phyloP scores from a whole-genome alignment of 2,329 filamentous ascomycete species.

The Sporothrix pallida region DNA sequence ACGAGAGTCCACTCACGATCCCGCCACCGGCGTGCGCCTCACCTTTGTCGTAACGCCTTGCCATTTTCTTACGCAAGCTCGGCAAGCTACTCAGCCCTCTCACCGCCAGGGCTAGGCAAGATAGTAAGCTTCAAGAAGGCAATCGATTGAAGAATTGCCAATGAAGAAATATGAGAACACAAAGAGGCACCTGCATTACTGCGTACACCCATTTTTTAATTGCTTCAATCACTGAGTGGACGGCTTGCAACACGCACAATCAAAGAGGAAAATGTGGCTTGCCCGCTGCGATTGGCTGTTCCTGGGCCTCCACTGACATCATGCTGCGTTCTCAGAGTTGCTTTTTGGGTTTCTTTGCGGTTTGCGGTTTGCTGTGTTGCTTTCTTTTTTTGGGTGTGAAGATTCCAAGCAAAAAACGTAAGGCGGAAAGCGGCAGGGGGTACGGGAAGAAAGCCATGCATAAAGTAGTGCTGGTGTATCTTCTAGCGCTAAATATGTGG shows the following conservation, averaged over 20 bases:
- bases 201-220: not conserved
- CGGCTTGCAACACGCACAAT: not conserved
- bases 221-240: not conserved
- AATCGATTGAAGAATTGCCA: no score
- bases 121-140: not conserved
- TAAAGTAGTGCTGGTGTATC: constrained; percentile 4
- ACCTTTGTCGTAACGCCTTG: not conserved
- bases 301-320: constrained; percentile 28
- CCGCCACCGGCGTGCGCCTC: not conserved
- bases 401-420: constrained; percentile 5
- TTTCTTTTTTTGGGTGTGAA: not conserved
- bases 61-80: no score
- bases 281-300: constrained; percentile 25
- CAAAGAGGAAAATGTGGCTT: not conserved
- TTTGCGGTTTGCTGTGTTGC: no score
- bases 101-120: not conserved
- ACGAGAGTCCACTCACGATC: constrained; percentile 8
- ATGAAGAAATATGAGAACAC: not conserved
- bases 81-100: no score
- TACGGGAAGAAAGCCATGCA: not conserved
- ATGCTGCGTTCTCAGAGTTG: not conserved
- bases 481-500: not conserved
- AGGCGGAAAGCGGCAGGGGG: not conserved
- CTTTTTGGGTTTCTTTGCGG: not conserved
- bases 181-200: not conserved